These are phyloP conservation scores for Spergularia bocconei DNA, from an alignment of 148 eudicot genomes.

Conservation along the genomic window DNA sequence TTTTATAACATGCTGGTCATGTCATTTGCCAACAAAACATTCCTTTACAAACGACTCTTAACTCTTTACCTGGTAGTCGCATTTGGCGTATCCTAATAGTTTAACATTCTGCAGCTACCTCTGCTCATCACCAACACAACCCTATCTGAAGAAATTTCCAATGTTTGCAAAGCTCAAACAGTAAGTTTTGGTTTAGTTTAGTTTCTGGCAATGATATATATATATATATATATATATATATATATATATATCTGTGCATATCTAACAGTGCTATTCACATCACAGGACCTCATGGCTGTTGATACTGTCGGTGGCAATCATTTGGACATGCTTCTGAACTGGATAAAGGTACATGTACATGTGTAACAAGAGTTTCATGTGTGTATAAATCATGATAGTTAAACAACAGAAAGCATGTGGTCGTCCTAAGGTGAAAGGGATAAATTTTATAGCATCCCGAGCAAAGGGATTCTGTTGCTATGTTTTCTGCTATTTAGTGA, in stretches of 20 bases:
- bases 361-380: neutral
- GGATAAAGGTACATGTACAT: slow-evolving; percentile 70
- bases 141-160: slow-evolving; percentile 58
- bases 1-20: neutral
- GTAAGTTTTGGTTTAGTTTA: slow-evolving; percentile 40
- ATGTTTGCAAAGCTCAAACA: slow-evolving; percentile 49
- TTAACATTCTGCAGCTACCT: slow-evolving; percentile 60
- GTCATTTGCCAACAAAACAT: neutral
- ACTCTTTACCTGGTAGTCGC: neutral
- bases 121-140: slow-evolving; percentile 56
- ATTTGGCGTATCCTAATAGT: slow-evolving; percentile 6
- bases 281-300: slow-evolving; percentile 49
- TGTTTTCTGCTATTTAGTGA: neutral
- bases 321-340: slow-evolving; percentile 76
- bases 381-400: neutral
- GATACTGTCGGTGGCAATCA: slow-evolving; percentile 34
- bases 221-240: too few relatives aligned
- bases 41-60: neutral
- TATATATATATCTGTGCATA: slow-evolving; percentile 14
- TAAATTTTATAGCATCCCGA: neutral
- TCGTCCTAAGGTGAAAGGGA: neutral
- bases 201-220: slow-evolving; percentile 1
- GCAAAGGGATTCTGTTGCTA: neutral
- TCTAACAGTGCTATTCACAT: slow-evolving; percentile 21
- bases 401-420: neutral